Percentiles rank a stretch among this genome's conserved stretches.
Evolutionary conservation across 495 filamentous ascomycete species (phyloP).

Genomic region (Penicillium bialowiezense): DNA sequence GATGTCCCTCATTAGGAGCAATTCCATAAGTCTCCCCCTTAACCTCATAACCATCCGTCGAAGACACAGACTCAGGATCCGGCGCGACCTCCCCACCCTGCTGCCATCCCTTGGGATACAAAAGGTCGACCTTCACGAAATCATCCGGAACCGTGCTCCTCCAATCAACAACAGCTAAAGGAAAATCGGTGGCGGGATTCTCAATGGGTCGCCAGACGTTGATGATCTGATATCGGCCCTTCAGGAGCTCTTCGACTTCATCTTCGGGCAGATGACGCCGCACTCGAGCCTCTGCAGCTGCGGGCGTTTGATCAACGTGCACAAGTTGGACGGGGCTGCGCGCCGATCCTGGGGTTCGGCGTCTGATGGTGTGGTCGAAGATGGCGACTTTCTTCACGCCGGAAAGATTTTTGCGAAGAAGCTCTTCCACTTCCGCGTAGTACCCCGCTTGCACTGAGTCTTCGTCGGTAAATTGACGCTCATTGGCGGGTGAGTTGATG

Average conservation of each 20-base stretch:
- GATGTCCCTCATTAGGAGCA: conserved; percentile 11
- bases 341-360: conserved; percentile 44
- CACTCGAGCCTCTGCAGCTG: conserved; percentile 60
- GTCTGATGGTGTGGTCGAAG: conserved; percentile 91
- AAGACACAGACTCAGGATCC: conserved; percentile 60
- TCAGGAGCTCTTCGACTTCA: conserved; percentile 56
- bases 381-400: conserved; percentile 63
- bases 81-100: conserved; percentile 69
- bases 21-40: conserved; percentile 13
- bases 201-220: conserved; percentile 88
- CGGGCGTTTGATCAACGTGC: conserved; percentile 79
- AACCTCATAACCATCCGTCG: conserved; percentile 60
- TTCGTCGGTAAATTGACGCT: conserved; percentile 36
- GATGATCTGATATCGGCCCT: conserved; percentile 71
- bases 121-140: conserved; percentile 67
- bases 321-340: conserved; percentile 65
- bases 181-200: conserved; percentile 62
- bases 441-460: conserved; percentile 61
- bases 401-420: conserved; percentile 61
- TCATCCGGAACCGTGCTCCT: conserved; percentile 58
- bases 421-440: conserved; percentile 73
- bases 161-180: conserved; percentile 68
- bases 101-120: conserved; percentile 67
- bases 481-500: conserved; percentile 5
- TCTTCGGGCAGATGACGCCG: conserved; percentile 54